phyloP scores from a whole-genome alignment of 2,329 filamentous ascomycete species.

The Fusarium neocosmosporiellum region DNA sequence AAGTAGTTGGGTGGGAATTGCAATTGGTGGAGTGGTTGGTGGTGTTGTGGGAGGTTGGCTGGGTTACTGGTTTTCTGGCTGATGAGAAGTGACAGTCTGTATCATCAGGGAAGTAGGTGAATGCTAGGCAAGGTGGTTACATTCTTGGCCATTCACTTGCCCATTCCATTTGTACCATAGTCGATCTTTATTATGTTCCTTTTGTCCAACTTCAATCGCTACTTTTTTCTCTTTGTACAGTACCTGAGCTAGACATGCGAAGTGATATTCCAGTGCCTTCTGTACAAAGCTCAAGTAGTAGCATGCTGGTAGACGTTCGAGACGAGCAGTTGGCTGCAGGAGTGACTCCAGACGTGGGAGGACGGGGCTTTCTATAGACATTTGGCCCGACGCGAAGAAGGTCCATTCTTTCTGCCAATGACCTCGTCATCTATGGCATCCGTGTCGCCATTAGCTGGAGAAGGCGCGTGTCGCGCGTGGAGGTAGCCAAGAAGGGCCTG shows the following conservation, averaged over 20 bases:
- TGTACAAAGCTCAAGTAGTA: too few relatives aligned
- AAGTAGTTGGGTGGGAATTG: not conserved
- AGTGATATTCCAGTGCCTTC: too few relatives aligned
- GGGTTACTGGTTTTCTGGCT: not conserved
- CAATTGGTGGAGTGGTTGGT: not conserved
- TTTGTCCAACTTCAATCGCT: not conserved
- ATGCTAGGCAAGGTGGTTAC: too few relatives aligned
- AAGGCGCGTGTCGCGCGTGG: not conserved
- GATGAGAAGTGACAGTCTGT: not conserved
- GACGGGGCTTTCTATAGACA: not conserved
- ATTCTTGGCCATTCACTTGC: too few relatives aligned
- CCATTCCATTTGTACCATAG: not conserved
- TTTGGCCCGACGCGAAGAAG: not conserved
- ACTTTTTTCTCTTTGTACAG: not conserved
- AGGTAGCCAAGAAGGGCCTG: not conserved
- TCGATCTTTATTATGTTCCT: not conserved
- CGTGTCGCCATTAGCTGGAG: not conserved
- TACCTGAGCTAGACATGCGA: not conserved
- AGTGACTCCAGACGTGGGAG: not conserved
- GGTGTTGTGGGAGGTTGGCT: not conserved
- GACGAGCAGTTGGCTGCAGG: not conserved
- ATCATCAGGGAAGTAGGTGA: not conserved
- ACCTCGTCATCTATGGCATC: not conserved
- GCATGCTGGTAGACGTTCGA: too few relatives aligned
- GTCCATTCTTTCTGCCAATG: not conserved